Conservation (phyloP, 75 land plant genomes). For the Selaginella moellendorffii region DNA sequence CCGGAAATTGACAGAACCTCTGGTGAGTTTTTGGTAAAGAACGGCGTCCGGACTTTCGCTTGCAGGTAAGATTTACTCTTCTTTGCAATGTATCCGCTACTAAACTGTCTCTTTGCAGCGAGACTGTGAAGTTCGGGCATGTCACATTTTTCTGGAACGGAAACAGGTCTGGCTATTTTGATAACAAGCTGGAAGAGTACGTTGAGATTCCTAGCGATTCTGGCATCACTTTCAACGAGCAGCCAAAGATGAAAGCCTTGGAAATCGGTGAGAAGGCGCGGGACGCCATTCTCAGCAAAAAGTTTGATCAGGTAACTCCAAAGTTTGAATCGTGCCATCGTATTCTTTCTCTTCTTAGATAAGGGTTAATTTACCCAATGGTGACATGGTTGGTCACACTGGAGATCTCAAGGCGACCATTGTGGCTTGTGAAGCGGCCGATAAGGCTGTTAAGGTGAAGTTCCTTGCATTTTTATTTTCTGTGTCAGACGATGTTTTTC, state of each 20-base stretch:
- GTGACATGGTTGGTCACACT: slow-evolving; percentile 26
- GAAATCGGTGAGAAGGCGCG: slow-evolving; percentile 18
- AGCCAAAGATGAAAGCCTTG: slow-evolving; percentile 23
- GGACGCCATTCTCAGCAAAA: slow-evolving; percentile 15
- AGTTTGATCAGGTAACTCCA: slow-evolving; percentile 4
- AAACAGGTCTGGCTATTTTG: slow-evolving; percentile 19
- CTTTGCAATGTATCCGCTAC: not conserved
- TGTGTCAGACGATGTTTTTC: not conserved
- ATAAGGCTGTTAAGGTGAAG: slow-evolving; percentile 3
- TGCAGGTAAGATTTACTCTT: slow-evolving; percentile 17
- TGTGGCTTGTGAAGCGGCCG: slow-evolving; percentile 3
- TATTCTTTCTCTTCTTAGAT: not conserved
- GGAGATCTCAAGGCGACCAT: slow-evolving; percentile 17
- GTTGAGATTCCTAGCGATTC: slow-evolving; percentile 21
- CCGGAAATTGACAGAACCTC: slow-evolving; percentile 23
- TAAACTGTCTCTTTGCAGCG: slow-evolving; percentile 13
- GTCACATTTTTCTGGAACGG: slow-evolving; percentile 31
- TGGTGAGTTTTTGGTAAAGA: slow-evolving; percentile 16
- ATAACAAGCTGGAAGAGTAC: slow-evolving; percentile 13
- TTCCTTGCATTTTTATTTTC: not conserved
- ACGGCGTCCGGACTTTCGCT: slow-evolving; percentile 23
- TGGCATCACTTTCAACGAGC: slow-evolving; percentile 17
- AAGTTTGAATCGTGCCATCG: not conserved
- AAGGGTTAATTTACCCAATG: slow-evolving; percentile 22
- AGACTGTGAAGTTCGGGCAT: slow-evolving; percentile 25